Base-by-base conservation (phyloP, 208 protist species). In the Leishmania lainsoni region DNA sequence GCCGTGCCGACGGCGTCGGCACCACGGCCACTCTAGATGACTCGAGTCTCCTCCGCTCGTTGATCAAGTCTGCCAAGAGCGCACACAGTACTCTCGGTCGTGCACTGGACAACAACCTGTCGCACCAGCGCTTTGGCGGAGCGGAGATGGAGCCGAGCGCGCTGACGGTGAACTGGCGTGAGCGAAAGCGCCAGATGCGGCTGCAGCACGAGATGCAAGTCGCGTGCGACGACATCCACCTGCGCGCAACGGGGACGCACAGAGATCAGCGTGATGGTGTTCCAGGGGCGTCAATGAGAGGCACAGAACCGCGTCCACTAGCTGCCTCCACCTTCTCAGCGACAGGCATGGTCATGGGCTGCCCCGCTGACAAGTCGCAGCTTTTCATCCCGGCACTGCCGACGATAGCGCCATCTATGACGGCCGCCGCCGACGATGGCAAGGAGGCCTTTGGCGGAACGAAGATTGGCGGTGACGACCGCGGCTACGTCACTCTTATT, bases 331-430 rank as follows among this genome's bases (percentile, higher is more conserved):
- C 49, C 5, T 29, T n/a, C 17, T 45, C 74, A 56, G 75, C 56
- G 72, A 26, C 39, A 74, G 59, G 58, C 32, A 56, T 35, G 49
- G 48, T 22, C 35, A 14, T 48, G 22, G 39, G 39, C 29, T 51
- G 61, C 54, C 72, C 73, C 45, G 63, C 49, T 49, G 26, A 59
- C 52, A 59, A 45, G 32, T 10, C 78, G 61, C 66, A 48, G 16
- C 86, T 96, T 54, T 75, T 88, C 35, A 84, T 96, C 8, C 86
- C 90, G 20, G 78, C 76, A 58, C 90, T 96, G 5, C 87, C 89
- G 29, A 96, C 92, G 29, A 87, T 94, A 84, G 89, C 88, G 17
- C 92, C 92, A 29, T 96, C 92, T 65, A 93, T 94, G 82, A 94
- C 89, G 5, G 89, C 92, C 61, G 87, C 92, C 16, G 87, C 89